phyloP scores from a whole-genome alignment of 306 rosid species.

The Castanea mollissima region DNA sequence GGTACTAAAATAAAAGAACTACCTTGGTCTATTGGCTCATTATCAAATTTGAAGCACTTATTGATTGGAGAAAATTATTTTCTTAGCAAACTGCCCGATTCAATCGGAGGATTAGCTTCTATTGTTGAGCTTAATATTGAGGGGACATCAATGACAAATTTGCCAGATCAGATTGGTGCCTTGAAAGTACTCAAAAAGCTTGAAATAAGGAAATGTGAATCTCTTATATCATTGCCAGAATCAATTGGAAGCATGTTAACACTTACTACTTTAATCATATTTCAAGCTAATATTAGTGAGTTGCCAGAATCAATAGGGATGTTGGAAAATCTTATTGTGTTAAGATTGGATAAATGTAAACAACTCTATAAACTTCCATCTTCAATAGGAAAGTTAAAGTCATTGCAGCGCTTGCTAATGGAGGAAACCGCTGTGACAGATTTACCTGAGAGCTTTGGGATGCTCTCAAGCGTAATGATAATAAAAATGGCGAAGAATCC shows the following conservation, averaged over 20 bases:
- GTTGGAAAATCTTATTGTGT: slow-evolving; percentile 47
- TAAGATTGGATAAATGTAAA: slow-evolving; percentile 38
- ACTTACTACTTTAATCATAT: slow-evolving; percentile 38
- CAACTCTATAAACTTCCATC: slow-evolving; percentile 51
- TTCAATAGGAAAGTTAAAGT: slow-evolving; percentile 51
- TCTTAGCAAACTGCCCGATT: slow-evolving; percentile 38
- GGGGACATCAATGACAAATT: slow-evolving; percentile 41
- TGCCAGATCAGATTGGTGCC: slow-evolving; percentile 52
- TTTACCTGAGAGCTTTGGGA: slow-evolving; percentile 63
- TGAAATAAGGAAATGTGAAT: slow-evolving; percentile 42
- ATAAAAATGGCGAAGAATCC: slow-evolving; percentile 43
- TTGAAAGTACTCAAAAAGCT: slow-evolving; percentile 51
- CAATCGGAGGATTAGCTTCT: slow-evolving; percentile 38
- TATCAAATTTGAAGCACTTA: slow-evolving; percentile 37
- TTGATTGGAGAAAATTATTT: slow-evolving; percentile 29
- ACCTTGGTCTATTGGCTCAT: slow-evolving; percentile 51
- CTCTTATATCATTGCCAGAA: slow-evolving; percentile 52
- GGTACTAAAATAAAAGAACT: slow-evolving; percentile 38
- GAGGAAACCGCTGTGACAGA: slow-evolving; percentile 44
- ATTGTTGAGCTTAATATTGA: slow-evolving; percentile 42
- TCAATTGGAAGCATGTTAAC: slow-evolving; percentile 44
- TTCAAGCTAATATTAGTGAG: slow-evolving; percentile 36
- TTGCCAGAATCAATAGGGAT: slow-evolving; percentile 50
- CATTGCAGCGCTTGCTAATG: slow-evolving; percentile 44
- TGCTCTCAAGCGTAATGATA: slow-evolving; percentile 49